phyloP scores from a whole-genome alignment of 768 basidiomycete genomes.

The Russula foetens region DNA sequence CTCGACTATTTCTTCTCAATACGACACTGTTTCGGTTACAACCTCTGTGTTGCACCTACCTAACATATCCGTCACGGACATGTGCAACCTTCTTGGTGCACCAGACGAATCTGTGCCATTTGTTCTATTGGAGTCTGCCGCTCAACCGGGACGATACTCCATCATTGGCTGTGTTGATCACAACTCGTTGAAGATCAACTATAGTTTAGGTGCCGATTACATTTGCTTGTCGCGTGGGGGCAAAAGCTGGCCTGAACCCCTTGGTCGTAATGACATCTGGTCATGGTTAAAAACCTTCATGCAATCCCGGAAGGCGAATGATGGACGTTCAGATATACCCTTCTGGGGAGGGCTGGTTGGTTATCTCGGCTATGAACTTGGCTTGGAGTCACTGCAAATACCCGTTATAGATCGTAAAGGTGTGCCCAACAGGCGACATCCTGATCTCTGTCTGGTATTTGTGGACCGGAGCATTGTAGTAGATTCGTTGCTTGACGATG shows the following conservation, averaged over 20 bases:
- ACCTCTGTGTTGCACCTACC: conserved; percentile 34
- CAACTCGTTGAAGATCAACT: conserved; percentile 49
- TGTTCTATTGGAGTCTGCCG: conserved; percentile 67
- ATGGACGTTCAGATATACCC: conserved; percentile 47
- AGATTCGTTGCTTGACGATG: conserved; percentile 41
- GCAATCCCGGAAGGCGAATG: conserved; percentile 38
- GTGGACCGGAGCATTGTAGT: conserved; percentile 73
- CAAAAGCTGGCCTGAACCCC: conserved; percentile 30
- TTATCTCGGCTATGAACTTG: conserved; percentile 73
- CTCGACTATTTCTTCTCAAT: conserved; percentile 22
- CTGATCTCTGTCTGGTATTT: conserved; percentile 69
- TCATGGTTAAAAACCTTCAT: conserved; percentile 69
- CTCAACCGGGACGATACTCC: conserved; percentile 64
- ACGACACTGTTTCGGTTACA: conserved; percentile 3
- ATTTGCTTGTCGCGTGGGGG: conserved; percentile 39
- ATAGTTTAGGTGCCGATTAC: conserved; percentile 42
- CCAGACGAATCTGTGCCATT: conserved; percentile 52
- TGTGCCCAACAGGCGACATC: conserved; percentile 34
- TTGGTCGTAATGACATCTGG: conserved; percentile 57
- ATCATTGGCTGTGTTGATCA: conserved; percentile 57
- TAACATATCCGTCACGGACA: conserved; percentile 32
- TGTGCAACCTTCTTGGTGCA: conserved; percentile 60
- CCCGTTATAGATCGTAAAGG: conserved; percentile 28
- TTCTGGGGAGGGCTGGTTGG: conserved; percentile 85
- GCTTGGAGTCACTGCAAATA: conserved; percentile 47